Evolutionary conservation across 2,329 filamentous ascomycete genomes (phyloP).

Genomic region (Graphilbum sp.): DNA sequence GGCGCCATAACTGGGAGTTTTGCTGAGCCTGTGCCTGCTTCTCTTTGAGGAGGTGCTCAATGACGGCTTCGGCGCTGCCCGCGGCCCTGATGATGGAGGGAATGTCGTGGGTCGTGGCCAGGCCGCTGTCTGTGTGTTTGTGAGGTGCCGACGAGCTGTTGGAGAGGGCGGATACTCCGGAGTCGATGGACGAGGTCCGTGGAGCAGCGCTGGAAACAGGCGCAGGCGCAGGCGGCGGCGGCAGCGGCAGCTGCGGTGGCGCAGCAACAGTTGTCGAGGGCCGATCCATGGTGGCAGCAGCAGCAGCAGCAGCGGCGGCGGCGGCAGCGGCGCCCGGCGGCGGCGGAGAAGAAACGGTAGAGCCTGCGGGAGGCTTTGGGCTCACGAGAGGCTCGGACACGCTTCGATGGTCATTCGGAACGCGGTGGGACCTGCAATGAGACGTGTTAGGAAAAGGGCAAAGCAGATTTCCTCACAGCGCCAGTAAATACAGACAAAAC

Average conservation of each 20-base stretch:
- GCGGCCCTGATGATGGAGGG: conserved; percentile 64
- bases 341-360: conserved; percentile 19
- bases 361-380: conserved; percentile 25
- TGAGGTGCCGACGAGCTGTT: conserved; percentile 38
- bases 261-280: too few relatives aligned
- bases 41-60: conserved; percentile 77
- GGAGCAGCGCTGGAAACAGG: conserved; percentile 27
- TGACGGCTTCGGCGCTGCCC: conserved; percentile 76
- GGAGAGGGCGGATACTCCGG: conserved; percentile 68
- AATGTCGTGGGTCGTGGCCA: conserved; percentile 55
- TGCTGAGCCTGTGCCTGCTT: conserved; percentile 80
- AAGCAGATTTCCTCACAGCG: too few relatives aligned
- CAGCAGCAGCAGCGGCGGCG: conserved; percentile 22
- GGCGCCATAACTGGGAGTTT: conserved; percentile 82
- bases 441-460: too few relatives aligned
- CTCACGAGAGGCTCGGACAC: conserved; percentile 25
- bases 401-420: conserved; percentile 34
- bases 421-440: too few relatives aligned
- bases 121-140: conserved; percentile 37
- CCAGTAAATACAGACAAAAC: too few relatives aligned
- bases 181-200: conserved; percentile 82
- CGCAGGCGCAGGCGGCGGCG: conserved; percentile 16
- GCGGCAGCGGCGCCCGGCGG: conserved; percentile 31
- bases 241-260: conserved; percentile 30
- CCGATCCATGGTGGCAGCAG: conserved; percentile 12